These are phyloP conservation scores for Apiospora arundinis DNA, from an alignment of 2,329 filamentous ascomycete species.

Conservation along the genomic window DNA sequence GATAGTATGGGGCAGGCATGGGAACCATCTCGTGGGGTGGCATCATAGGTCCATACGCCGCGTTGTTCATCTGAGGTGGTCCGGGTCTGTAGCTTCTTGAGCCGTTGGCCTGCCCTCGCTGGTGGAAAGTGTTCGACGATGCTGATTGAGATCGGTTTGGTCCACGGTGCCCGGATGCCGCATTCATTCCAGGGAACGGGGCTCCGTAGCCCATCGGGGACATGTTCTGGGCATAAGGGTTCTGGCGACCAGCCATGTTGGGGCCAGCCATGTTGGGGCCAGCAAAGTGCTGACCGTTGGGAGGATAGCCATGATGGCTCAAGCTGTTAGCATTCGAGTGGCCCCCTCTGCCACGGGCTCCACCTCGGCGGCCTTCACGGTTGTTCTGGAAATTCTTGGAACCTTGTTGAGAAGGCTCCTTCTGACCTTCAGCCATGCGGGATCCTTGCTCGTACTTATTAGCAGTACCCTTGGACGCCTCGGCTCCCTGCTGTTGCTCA, in stretches of 20 bases:
- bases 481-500: constrained; percentile 13
- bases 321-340: constrained; percentile 38
- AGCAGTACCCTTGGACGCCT: background rate
- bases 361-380: constrained; percentile 53
- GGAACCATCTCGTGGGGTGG: constrained; percentile 9
- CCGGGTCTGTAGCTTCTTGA: constrained; percentile 18
- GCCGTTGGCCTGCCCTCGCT: constrained; percentile 18
- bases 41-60: constrained; percentile 22
- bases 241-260: constrained; percentile 23
- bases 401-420: constrained; percentile 4
- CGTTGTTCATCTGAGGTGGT: constrained; percentile 14
- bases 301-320: constrained; percentile 30
- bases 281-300: constrained; percentile 23
- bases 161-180: constrained; percentile 32
- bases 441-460: constrained; percentile 13
- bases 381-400: constrained; percentile 26
- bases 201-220: constrained; percentile 33
- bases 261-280: constrained; percentile 16
- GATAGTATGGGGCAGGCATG: constrained; percentile 17
- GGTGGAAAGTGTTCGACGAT: constrained; percentile 52
- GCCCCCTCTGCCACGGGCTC: constrained; percentile 50
- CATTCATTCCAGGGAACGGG: constrained; percentile 31
- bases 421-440: constrained; percentile 4
- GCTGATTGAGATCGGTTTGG: constrained; percentile 62
- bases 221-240: constrained; percentile 31